phyloP scores from a whole-genome alignment of 192 early-diverging fungal genomes.

The Bifiguratus adelaidae region DNA sequence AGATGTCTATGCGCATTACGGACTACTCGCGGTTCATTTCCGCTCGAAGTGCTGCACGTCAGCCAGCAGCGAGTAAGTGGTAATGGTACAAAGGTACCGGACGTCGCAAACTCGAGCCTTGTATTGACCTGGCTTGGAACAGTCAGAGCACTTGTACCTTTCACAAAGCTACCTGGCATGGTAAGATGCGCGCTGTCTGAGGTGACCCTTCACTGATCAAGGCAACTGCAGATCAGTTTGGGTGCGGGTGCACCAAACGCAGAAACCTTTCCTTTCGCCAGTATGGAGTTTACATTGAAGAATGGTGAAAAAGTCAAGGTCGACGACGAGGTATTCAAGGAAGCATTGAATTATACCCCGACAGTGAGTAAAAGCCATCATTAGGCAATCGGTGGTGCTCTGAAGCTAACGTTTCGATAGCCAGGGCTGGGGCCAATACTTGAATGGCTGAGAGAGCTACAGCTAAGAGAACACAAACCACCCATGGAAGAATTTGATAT shows the following conservation, averaged over 20 bases:
- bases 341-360: slow-evolving; percentile 52
- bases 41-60: slow-evolving; percentile 23
- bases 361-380: slow-evolving; percentile 18
- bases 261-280: slow-evolving; percentile 50
- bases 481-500: slow-evolving; percentile 22
- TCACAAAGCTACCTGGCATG: slow-evolving; percentile 24
- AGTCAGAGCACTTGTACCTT: not conserved
- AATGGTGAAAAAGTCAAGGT: slow-evolving; percentile 44
- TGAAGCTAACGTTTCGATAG: slow-evolving; percentile 9
- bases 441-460: slow-evolving; percentile 33
- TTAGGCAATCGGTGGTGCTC: not conserved
- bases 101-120: too few species aligned
- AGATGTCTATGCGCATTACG: too few species aligned
- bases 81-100: too few species aligned
- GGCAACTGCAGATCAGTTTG: slow-evolving; percentile 40
- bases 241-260: slow-evolving; percentile 64
- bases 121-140: too few species aligned
- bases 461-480: slow-evolving; percentile 31
- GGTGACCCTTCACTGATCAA: not conserved
- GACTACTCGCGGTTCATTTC: slow-evolving; percentile 29
- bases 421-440: slow-evolving; percentile 31
- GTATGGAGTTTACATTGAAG: slow-evolving; percentile 39
- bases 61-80: slow-evolving; percentile 30
- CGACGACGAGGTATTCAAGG: slow-evolving; percentile 33
- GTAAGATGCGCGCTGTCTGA: slow-evolving; percentile 1